Evolutionary conservation across 331 rosid species (phyloP), one percentile per base, ranked within the genome.

Genomic region (Arachis monticola): DNA sequence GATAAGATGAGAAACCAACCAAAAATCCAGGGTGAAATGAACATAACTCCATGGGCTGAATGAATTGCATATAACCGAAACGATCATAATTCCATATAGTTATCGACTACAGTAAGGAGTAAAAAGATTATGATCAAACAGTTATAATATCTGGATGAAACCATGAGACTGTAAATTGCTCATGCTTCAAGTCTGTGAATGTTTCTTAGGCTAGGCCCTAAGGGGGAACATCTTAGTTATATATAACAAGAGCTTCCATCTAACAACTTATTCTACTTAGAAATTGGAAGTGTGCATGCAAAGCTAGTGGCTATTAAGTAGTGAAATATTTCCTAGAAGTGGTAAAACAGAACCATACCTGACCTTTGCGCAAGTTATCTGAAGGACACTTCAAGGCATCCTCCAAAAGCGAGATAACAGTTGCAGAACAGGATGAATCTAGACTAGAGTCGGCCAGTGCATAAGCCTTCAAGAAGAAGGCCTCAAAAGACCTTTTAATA

Each of bases 371-470:
- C 81, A 93, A 81, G 85, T 93, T 86, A 79, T 93, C 98, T 1
- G 98, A 93, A 57, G 96, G 98, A 83, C 98, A 93, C 85, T 87
- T 93, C 82, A 93, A 80, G 51, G 98, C 97, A 79, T 88, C 96
- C 83, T 93, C 97, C n/a, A 93, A 85, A 46, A 91, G 97, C 30
- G 92, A 89, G 79, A 89, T 79, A 69, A 93, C 98, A 73, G 88
- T 82, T 31, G 98, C 85, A 31, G 93, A 88, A 83, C 84, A 81
- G 12, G 96, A 86, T 7, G 93, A 84, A 81, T 91, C 93, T 60
- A 75, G 87, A 83, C 89, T 91, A 51, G 98, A 93, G 83, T 91
- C 97, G 9, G 97, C 98, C 80, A 93, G 79, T 45, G 96, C 96
- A 82, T 93, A 93, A 51, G 98, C 98, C 88, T 93, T 93, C 73